Evolutionary conservation across 805 yeast species (phyloP).

Genomic region (Saccharomycopsis fibuligera): DNA sequence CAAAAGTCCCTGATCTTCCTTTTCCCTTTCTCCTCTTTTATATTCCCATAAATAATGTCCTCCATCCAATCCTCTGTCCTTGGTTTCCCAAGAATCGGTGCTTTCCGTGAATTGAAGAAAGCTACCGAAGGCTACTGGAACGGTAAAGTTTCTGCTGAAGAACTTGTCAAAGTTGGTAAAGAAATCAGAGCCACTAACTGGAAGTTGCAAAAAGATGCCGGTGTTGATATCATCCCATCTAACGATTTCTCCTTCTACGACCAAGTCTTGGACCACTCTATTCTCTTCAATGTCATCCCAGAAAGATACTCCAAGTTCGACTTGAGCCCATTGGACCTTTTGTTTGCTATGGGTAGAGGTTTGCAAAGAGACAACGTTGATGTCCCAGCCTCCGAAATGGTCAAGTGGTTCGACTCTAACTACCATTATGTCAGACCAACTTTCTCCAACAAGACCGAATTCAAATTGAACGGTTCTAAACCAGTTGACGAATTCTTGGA

Average conservation of each 20-base stretch:
- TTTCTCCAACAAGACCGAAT: conserved; percentile 87
- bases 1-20: too few relatives aligned
- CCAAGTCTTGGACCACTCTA: conserved; percentile 89
- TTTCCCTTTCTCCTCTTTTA: too few relatives aligned
- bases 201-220: conserved; percentile 95
- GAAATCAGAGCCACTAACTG: conserved; percentile 94
- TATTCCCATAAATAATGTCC: too few relatives aligned
- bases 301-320: conserved; percentile 92
- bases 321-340: conserved; percentile 82
- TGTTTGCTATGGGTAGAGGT: conserved; percentile 99
- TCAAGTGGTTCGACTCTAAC: conserved; percentile 99
- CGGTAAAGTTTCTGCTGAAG: conserved; percentile 85
- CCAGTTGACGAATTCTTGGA: conserved; percentile 97
- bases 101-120: conserved; percentile 98
- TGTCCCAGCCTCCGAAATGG: conserved; percentile 99
- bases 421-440: conserved; percentile 99
- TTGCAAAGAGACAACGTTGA: conserved; percentile 97
- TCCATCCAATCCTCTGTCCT: conserved; percentile 87
- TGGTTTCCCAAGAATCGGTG: conserved; percentile 99
- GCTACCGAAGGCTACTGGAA: conserved; percentile 99
- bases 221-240: conserved; percentile 94
- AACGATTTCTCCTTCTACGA: conserved; percentile 98
- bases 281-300: conserved; percentile 92
- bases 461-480: conserved; percentile 93
- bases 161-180: conserved; percentile 87